These are phyloP conservation scores for Nicotiana otophora DNA, from an alignment of 257 asterid species.

Conservation along the genomic window DNA sequence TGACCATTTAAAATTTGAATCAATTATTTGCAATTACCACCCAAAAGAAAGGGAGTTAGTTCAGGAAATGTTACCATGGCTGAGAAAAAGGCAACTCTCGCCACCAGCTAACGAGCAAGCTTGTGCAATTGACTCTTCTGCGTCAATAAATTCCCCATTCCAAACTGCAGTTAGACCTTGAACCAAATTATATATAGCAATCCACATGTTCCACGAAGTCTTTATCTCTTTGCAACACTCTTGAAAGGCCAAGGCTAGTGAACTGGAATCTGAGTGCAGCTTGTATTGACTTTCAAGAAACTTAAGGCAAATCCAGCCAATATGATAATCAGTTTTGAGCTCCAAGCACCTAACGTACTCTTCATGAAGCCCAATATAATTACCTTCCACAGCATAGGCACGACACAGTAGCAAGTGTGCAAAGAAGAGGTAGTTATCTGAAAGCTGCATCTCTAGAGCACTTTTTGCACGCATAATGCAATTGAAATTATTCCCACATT, in stretches of 20 bases:
- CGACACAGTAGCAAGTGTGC: constrained; percentile 88
- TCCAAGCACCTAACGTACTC: constrained; percentile 73
- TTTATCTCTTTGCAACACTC: constrained; percentile 62
- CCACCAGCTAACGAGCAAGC: constrained; percentile 64
- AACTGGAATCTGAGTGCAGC: constrained; percentile 43
- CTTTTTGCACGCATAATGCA: constrained; percentile 52
- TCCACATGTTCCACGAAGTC: constrained; percentile 63
- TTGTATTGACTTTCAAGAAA: constrained; percentile 59
- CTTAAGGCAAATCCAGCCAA: constrained; percentile 86
- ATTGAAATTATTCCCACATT: constrained; percentile 47
- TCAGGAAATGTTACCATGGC: constrained; percentile 63
- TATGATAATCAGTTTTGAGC: constrained; percentile 60
- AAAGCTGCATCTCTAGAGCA: constrained; percentile 53
- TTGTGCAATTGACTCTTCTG: constrained; percentile 62
- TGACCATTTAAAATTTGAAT: no score
- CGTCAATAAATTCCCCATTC: constrained; percentile 53
- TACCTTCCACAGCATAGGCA: constrained; percentile 63
- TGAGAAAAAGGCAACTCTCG: constrained; percentile 61
- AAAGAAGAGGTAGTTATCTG: constrained; percentile 51
- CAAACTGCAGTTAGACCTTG: constrained; percentile 73
- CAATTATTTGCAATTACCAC: no score
- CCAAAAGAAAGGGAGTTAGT: background rate
- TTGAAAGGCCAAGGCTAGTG: constrained; percentile 45
- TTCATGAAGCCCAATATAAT: constrained; percentile 33
- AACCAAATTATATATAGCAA: constrained; percentile 57